Evolutionary conservation across 2,329 filamentous ascomycete species (phyloP), one percentile per base, ranked within the genome.

Genomic region (Capronia americana): DNA sequence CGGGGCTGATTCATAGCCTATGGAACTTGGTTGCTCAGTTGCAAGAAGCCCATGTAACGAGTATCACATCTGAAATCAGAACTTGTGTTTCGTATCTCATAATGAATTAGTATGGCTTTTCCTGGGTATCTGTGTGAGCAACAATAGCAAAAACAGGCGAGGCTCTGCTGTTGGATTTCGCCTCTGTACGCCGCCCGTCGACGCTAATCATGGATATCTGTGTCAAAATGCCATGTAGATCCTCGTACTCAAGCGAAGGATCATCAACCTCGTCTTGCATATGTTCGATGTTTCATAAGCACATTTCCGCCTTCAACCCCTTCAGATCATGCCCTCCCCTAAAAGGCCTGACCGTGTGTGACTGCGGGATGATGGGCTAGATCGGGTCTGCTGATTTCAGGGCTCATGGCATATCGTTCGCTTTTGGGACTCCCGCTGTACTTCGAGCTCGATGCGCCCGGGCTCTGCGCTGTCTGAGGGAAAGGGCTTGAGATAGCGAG

Each of bases 401-500:
- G 73, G 59, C 78, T 75, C 32, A 73, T 69, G 11, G 75, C 75
- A 68, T 76, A 82, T 46, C 66, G 66, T 30, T 69, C 69, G 44
- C 64, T 65, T 34, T 60, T 67, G 28, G 69, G 66, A 46, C 69
- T 70, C 30, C 67, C 66, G 62, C 68, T 70, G 67, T 73, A 73
- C 64, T 72, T 73, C 8, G 66, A 69, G 32, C 68, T 70, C 28
- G 71, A 61, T 10, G 32, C 70, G 38, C 70, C 68, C 6, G 71
- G 71, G 34, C 64, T 68, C 53, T 71, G 69, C 26, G 63, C 68
- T 4, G 32, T 58, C 30, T 79, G 66, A 61, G 83, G 81, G 65
- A 86, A 76, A 0, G 87, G 86, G 10, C 79, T 80, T 0, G 85
- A 87, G 70, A 90, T 88, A 68, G 85, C 83, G 56, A 87, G 67